phyloP scores from a whole-genome alignment of 225 moss, liverwort and hornwort genomes.

The Pleurozium schreberi region DNA sequence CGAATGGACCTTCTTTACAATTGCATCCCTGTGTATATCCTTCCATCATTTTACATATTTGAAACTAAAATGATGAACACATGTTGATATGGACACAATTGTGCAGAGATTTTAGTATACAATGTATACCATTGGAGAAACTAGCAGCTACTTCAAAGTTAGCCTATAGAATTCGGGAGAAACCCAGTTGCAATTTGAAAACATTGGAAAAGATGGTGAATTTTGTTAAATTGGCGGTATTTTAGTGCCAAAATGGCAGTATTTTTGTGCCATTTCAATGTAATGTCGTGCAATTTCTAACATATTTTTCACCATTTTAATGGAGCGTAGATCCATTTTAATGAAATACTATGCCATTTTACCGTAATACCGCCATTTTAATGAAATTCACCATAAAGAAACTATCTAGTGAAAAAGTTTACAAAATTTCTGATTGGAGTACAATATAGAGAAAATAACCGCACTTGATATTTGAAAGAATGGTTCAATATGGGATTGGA shows the following conservation, averaged over 20 bases:
- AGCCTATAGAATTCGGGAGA: neutral
- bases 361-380: too few relatives aligned
- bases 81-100: neutral
- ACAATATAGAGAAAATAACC: neutral
- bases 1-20: neutral
- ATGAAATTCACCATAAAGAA: too few relatives aligned
- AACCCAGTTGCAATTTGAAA: neutral
- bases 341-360: too few relatives aligned
- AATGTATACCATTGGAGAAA: neutral
- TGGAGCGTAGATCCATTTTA: too few relatives aligned
- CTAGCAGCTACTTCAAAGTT: fast-evolving
- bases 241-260: too few relatives aligned
- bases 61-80: too few relatives aligned
- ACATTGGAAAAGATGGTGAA: too few relatives aligned
- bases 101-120: neutral
- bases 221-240: too few relatives aligned
- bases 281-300: too few relatives aligned
- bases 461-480: fast-evolving
- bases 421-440: neutral
- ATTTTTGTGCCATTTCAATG: too few relatives aligned
- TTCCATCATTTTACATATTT: neutral
- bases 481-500: neutral
- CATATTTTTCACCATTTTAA: too few relatives aligned
- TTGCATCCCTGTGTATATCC: neutral
- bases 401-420: neutral